phyloP scores from a whole-genome alignment of 2,329 filamentous ascomycete species.

The Colletotrichum brevisporum region DNA sequence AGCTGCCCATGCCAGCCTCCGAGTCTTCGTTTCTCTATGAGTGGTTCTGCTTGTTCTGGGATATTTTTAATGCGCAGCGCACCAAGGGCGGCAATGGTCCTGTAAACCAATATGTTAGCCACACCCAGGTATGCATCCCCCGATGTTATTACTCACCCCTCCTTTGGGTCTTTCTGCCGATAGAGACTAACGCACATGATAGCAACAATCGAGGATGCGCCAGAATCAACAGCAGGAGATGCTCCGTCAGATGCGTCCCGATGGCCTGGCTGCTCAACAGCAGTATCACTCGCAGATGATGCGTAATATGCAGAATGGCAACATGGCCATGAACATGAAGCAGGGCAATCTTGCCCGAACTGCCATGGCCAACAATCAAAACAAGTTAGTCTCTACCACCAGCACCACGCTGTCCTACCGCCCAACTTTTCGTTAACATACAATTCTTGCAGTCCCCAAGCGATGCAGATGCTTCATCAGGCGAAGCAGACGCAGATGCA shows the following conservation, averaged over 20 bases:
- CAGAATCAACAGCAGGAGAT: conserved; percentile 85
- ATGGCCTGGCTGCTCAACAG: conserved; percentile 66
- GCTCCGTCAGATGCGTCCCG: conserved; percentile 78
- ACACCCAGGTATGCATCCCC: conserved; percentile 78
- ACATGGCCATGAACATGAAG: conserved; percentile 72
- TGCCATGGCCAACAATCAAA: conserved; percentile 84
- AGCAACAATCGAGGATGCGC: conserved; percentile 79
- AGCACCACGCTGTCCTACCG: background rate
- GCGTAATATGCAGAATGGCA: conserved; percentile 74
- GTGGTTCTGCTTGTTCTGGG: conserved; percentile 98
- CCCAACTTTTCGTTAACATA: conserved; percentile 34
- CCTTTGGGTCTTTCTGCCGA: conserved; percentile 42
- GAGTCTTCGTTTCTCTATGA: conserved; percentile 93
- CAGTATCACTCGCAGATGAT: conserved; percentile 75
- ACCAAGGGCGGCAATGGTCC: conserved; percentile 74
- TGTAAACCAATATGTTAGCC: conserved; percentile 82
- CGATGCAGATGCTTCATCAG: conserved; percentile 79
- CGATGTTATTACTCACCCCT: background rate
- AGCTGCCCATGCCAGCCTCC: conserved; percentile 73
- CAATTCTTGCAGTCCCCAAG: conserved; percentile 67
- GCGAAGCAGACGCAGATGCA: conserved; percentile 88
- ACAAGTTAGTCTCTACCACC: conserved; percentile 67
- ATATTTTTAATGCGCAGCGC: conserved; percentile 89
- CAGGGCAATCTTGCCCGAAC: conserved; percentile 76
- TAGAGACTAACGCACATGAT: conserved; percentile 34